Conservation (phyloP, 352 stramenopile genomes). For the Halophytophthora polymorphica region DNA sequence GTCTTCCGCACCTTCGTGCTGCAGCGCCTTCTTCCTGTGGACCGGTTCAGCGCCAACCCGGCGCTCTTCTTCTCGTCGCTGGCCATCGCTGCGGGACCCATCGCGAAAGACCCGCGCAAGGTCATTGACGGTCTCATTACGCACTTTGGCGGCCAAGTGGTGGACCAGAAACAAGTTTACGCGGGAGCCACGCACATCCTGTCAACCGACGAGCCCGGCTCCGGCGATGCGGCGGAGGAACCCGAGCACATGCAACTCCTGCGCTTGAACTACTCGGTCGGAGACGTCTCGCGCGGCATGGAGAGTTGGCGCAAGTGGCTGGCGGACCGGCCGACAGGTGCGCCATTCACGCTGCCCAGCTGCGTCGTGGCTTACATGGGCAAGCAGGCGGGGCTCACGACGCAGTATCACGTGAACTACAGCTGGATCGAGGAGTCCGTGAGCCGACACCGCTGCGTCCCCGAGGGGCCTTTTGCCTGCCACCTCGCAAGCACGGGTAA, state of each 20-base stretch:
- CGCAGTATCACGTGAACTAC: conserved; percentile 69
- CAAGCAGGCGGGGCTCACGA: conserved; percentile 39
- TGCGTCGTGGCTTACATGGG: conserved; percentile 60
- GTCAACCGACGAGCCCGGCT: conserved; percentile 44
- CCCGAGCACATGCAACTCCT: conserved; percentile 39
- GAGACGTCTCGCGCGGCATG: conserved; percentile 33
- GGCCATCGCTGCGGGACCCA: conserved; percentile 61
- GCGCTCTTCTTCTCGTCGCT: conserved; percentile 75
- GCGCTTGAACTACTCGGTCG: conserved; percentile 43
- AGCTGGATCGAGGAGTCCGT: conserved; percentile 84
- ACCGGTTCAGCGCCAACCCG: conserved; percentile 78
- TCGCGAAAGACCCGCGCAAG: conserved; percentile 77
- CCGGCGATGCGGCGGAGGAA: conserved; percentile 14
- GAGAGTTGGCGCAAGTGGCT: conserved; percentile 49
- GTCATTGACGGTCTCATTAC: conserved; percentile 77
- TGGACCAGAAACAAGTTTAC: conserved; percentile 48
- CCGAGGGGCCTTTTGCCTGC: conserved; percentile 48
- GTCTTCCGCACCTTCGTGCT: conserved; percentile 72
- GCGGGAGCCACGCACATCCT: conserved; percentile 69
- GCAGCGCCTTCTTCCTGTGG: conserved; percentile 55
- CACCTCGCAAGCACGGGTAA: conserved; percentile 12
- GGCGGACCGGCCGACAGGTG: conserved; percentile 14
- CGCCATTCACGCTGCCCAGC: conserved; percentile 43
- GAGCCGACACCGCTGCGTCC: conserved; percentile 41
- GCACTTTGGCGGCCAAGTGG: conserved; percentile 77